phyloP scores from a whole-genome alignment of 768 basidiomycete species.

The Collybia sordida region DNA sequence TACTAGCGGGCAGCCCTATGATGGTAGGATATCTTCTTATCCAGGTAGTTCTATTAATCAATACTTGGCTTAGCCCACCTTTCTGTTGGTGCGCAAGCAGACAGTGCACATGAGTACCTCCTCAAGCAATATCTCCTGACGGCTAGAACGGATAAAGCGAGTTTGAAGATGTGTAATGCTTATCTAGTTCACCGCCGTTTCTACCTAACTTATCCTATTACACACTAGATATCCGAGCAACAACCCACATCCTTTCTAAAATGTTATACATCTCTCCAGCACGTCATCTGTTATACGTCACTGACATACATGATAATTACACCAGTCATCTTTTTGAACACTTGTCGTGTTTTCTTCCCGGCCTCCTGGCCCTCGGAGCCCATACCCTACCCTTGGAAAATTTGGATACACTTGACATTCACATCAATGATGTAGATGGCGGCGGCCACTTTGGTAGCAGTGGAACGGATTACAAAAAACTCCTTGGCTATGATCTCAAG shows the following conservation, averaged over 20 bases:
- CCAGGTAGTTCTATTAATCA: slow-evolving; percentile 1
- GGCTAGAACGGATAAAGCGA: slow-evolving; percentile 56
- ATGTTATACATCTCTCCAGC: slow-evolving; percentile 68
- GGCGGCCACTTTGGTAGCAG: slow-evolving; percentile 32
- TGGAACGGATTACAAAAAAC: slow-evolving; percentile 29
- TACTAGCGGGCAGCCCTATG: slow-evolving; percentile 39
- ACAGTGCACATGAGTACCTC: slow-evolving; percentile 78
- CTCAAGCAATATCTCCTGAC: slow-evolving; percentile 74
- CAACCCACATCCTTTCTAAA: slow-evolving; percentile 60
- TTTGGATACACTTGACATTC: slow-evolving; percentile 46
- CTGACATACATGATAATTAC: slow-evolving; percentile 39
- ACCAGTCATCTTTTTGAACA: slow-evolving; percentile 65
- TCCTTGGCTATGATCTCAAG: slow-evolving; percentile 50
- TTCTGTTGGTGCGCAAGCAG: slow-evolving; percentile 66
- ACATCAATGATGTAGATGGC: slow-evolving; percentile 40
- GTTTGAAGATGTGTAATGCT: slow-evolving; percentile 65
- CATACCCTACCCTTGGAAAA: slow-evolving; percentile 59
- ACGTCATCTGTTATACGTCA: slow-evolving; percentile 68
- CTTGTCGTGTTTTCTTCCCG: slow-evolving; percentile 77
- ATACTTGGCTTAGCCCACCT: slow-evolving; percentile 32
- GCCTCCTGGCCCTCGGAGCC: slow-evolving; percentile 70
- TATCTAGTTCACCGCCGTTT: background rate
- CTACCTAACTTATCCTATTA: slow-evolving; percentile 1
- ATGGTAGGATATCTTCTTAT: slow-evolving; percentile 37
- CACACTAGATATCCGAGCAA: slow-evolving; percentile 54